Conservation (phyloP, 768 basidiomycete species). For the Tylopilus vinaceipallidus region DNA sequence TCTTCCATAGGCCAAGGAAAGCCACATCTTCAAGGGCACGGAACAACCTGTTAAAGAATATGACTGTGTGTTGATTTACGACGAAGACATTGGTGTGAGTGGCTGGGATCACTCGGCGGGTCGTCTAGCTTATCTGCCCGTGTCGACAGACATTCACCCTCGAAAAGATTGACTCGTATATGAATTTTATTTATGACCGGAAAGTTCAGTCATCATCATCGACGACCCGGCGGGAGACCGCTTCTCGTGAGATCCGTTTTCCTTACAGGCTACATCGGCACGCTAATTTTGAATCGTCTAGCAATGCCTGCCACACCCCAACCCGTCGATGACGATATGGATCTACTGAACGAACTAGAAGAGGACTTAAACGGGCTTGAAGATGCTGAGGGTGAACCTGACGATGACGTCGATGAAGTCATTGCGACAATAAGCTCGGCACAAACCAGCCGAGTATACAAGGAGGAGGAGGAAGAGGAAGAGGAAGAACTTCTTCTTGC, state of each 20-base stretch:
- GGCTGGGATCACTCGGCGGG: neutral
- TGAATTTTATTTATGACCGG: constrained; percentile 53
- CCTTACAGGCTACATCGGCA: neutral
- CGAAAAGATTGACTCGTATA: constrained; percentile 70
- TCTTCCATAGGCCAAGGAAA: constrained; percentile 46
- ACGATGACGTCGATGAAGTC: constrained; percentile 45
- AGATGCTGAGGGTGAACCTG: constrained; percentile 40
- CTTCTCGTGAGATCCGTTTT: constrained; percentile 22
- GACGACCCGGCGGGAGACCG: constrained; percentile 11
- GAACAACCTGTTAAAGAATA: constrained; percentile 63
- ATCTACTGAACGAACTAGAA: constrained; percentile 31
- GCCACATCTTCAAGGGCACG: constrained; percentile 52
- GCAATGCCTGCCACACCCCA: constrained; percentile 19
- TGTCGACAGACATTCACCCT: constrained; percentile 58
- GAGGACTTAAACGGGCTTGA: constrained; percentile 28
- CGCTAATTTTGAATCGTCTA: constrained; percentile 7
- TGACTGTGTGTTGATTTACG: constrained; percentile 79
- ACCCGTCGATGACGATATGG: constrained; percentile 28
- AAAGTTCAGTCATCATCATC: constrained; percentile 35
- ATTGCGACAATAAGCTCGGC: constrained; percentile 29
- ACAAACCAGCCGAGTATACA: constrained; percentile 33
- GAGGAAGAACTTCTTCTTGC: constrained; percentile 34
- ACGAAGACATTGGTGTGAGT: constrained; percentile 69
- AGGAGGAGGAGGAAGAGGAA: constrained; percentile 26
- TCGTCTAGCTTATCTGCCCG: constrained; percentile 6